Evolutionary conservation across 129 eudicot genomes (phyloP), one percentile per base, ranked within the genome.

Genomic region (Ambrosia trifida): DNA sequence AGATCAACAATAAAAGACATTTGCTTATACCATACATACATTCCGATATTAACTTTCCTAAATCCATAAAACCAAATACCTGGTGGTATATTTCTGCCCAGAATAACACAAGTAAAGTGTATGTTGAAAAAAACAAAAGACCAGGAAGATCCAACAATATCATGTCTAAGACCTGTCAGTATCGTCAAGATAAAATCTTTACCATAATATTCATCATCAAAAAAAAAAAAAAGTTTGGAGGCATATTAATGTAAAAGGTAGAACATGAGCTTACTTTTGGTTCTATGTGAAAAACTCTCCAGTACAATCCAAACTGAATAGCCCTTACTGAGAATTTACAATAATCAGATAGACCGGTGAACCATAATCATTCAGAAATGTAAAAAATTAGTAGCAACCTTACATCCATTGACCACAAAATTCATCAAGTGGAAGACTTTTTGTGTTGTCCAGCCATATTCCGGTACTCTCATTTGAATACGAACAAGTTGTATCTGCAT

Each of bases 41-140:
- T n/a, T 28, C n/a, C 11, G 56, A 35, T 7, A 3, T 47, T n/a
- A 41, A 36, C 1, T 11, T 20, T 11, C 7, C 1, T 5, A 31
- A 24, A 30, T 7, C 19, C 1, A 3, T 38, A 62, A 43, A 49
- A 31, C 19, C 6, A 9, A 44, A 51, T 72, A 92, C 98, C 98
- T 89, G 95, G 72, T 89, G 88, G 71, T 89, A 92, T 74, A 92
- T 92, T 83, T 92, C 96, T 10, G 98, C 98, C 98, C 98, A 92
- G 52, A 92, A 89, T 65, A 92, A 73, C 60, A 89, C 90, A 62
- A 92, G 95, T 68, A 92, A 84, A 41, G 96, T 89, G 79, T 92
- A 89, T 19, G 95, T 88, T 17, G 95, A 82, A 72, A 83, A 91
- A 73, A 91, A 88, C 71, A 85, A 73, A 80, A 91, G 87, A 6